Evolutionary conservation across 805 yeast genomes (phyloP).

Genomic region (Candida glaebosa): DNA sequence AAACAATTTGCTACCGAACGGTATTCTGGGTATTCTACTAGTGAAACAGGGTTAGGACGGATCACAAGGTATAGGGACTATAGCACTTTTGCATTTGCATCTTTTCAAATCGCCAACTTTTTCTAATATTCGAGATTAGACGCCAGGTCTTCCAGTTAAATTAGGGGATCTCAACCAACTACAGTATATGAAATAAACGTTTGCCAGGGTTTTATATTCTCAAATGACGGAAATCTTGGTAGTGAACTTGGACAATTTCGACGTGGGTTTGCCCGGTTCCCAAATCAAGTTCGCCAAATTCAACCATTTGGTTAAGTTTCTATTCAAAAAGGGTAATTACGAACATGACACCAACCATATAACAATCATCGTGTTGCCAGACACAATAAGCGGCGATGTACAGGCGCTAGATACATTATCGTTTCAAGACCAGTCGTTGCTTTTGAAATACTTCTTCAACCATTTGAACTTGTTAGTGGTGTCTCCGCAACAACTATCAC

Average conservation of each 20-base stretch:
- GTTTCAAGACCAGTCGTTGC: constrained; percentile 25
- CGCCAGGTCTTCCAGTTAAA: too few species aligned
- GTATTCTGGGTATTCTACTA: not conserved
- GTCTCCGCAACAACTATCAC: constrained; percentile 2
- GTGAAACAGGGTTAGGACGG: not conserved
- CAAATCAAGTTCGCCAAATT: constrained; percentile 7
- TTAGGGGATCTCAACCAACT: too few species aligned
- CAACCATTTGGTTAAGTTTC: constrained; percentile 16
- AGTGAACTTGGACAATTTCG: not conserved
- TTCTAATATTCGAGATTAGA: too few species aligned
- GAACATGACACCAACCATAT: constrained; percentile 34
- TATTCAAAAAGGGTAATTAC: constrained; percentile 29
- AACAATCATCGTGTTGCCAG: constrained; percentile 23
- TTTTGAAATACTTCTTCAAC: constrained; percentile 33
- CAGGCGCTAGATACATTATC: constrained; percentile 21
- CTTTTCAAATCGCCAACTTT: too few species aligned
- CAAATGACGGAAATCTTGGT: not conserved
- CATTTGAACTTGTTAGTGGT: constrained; percentile 35
- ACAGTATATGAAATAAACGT: not conserved
- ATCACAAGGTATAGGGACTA: not conserved
- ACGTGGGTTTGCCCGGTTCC: not conserved
- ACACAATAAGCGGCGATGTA: constrained; percentile 4
- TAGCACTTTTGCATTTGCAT: too few species aligned
- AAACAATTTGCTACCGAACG: not conserved
- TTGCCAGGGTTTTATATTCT: too few species aligned